These are phyloP conservation scores for Dentipellis fragilis DNA, from an alignment of 768 basidiomycete genomes.

Conservation along the genomic window DNA sequence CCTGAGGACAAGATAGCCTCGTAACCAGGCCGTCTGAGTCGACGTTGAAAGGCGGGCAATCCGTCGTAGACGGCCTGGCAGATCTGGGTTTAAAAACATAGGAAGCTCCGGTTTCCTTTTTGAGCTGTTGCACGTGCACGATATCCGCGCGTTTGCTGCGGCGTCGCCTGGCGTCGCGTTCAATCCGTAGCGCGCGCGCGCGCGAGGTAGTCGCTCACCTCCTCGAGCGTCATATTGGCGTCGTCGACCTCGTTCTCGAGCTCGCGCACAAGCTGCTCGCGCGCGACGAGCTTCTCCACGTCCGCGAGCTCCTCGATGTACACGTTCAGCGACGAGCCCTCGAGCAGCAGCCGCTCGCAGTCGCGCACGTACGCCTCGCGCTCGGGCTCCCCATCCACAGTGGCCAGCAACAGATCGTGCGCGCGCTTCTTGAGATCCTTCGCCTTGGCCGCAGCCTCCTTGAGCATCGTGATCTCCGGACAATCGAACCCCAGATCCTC, in stretches of 20 bases:
- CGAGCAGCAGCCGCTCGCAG: slow-evolving; percentile 59
- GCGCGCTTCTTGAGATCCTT: slow-evolving; percentile 59
- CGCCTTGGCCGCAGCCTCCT: slow-evolving; percentile 45
- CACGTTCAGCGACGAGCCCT: slow-evolving; percentile 74
- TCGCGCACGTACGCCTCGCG: slow-evolving; percentile 55
- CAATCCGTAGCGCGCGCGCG: slow-evolving; percentile 65
- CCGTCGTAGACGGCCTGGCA: too few relatives aligned
- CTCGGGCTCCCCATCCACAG: slow-evolving; percentile 23
- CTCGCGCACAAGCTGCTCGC: slow-evolving; percentile 81
- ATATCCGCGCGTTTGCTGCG: too few relatives aligned
- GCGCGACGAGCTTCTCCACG: slow-evolving; percentile 75
- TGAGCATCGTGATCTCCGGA: slow-evolving; percentile 56
- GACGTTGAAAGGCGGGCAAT: too few relatives aligned
- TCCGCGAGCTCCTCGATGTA: slow-evolving; percentile 71
- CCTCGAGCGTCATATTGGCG: slow-evolving; percentile 55
- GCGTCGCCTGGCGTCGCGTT: too few relatives aligned
- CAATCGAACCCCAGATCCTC: slow-evolving; percentile 78
- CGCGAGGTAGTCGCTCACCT: slow-evolving; percentile 61
- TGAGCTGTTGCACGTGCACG: too few relatives aligned
- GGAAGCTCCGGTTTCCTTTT: too few relatives aligned
- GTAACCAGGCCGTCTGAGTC: too few relatives aligned
- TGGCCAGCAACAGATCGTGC: slow-evolving; percentile 33
- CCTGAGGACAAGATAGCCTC: too few relatives aligned
- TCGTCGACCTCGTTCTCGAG: slow-evolving; percentile 69
- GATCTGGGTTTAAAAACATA: too few relatives aligned